A percentile compares a stretch with the other conserved stretches of the same genome.
Conservation (phyloP, 2,329 filamentous ascomycete species). For the Diaporthe australafricana region DNA sequence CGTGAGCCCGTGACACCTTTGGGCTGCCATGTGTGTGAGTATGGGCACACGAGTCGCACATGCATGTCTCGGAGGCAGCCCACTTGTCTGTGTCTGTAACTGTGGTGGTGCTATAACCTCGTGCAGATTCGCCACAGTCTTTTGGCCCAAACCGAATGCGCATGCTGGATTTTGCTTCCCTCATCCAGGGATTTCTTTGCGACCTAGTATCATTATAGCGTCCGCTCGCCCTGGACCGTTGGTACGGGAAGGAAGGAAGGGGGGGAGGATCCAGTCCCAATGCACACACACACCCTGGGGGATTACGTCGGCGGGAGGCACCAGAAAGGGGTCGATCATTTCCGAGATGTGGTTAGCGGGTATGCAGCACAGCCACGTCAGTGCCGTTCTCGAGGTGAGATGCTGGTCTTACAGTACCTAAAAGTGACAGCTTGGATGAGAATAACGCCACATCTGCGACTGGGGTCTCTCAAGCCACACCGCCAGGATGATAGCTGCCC, state of each 20-base stretch:
- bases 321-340: constrained; percentile 29
- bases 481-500: constrained; percentile 2
- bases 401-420: accelerated
- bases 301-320: not conserved
- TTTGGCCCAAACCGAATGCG: no score
- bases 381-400: not conserved
- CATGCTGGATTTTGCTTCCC: not conserved
- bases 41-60: not conserved
- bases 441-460: not conserved
- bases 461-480: constrained; percentile 13
- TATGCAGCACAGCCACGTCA: constrained; percentile 20
- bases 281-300: constrained; percentile 3
- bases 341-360: constrained; percentile 7
- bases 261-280: no score
- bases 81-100: not conserved
- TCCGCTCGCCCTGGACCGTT: no score
- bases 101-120: not conserved
- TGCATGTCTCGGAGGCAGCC: constrained; percentile 25
- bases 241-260: no score
- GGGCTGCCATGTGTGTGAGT: not conserved
- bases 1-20: not conserved
- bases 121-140: constrained; percentile 16
- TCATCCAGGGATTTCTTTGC: not conserved
- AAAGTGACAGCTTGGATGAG: not conserved
- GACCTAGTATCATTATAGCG: not conserved